Evolutionary conservation across 192 early-diverging fungal species (phyloP).

Genomic region (Umbelopsis ramanniana): DNA sequence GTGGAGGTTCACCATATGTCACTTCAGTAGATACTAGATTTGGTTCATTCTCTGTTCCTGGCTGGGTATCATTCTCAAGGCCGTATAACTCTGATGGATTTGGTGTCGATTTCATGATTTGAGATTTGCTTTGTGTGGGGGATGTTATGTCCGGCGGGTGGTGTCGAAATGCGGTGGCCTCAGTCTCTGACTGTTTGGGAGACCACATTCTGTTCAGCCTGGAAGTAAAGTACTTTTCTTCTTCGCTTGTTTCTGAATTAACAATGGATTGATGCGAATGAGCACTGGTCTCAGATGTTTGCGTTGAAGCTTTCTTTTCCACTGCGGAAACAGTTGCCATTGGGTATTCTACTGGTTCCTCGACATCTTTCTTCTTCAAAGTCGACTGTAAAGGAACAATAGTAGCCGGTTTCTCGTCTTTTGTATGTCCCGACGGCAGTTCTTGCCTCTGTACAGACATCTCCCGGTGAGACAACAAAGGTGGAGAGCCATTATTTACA

Average conservation of each 20-base stretch:
- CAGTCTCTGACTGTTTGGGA: neutral
- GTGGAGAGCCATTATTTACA: too few relatives aligned
- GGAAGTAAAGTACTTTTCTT: slow-evolving; percentile 6
- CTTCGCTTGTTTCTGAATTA: neutral
- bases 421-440: too few relatives aligned
- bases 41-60: neutral
- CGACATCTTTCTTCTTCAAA: too few relatives aligned
- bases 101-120: neutral
- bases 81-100: neutral
- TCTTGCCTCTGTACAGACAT: too few relatives aligned
- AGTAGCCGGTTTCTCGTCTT: too few relatives aligned
- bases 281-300: neutral
- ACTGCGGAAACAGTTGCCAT: too few relatives aligned
- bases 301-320: neutral
- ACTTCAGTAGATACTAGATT: neutral
- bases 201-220: slow-evolving; percentile 23
- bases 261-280: slow-evolving; percentile 20
- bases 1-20: slow-evolving; percentile 25
- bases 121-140: neutral
- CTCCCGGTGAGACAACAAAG: too few relatives aligned
- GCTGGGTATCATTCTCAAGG: neutral
- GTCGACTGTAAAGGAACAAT: too few relatives aligned
- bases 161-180: neutral
- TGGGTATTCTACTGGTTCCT: too few relatives aligned
- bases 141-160: neutral